Evolutionary conservation across 129 eudicot species (phyloP), one percentile per base, ranked within the genome.

Genomic region (Silybum marianum): DNA sequence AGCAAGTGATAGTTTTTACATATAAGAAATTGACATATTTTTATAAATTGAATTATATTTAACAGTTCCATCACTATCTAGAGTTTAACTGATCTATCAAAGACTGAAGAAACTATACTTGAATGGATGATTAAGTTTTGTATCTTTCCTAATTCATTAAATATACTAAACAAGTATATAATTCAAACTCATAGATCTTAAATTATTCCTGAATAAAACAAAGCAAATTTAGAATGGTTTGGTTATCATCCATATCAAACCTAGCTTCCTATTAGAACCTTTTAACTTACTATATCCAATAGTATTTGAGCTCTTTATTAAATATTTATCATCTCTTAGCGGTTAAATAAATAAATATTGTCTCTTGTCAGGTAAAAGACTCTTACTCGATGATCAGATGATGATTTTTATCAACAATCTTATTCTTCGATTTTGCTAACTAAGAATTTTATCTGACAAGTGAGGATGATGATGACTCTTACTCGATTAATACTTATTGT

Each of bases 261-360:
- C 6, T 51, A 14, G 46, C 42, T 38, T 7, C 3, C 18, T 13
- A 12, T 1, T 34, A 8, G 38, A 77, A 36, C 16, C 38, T 24
- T 71, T 54, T 51, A 72, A 72, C n/a, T 51, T 72, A 72, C 38
- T 16, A 71, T 72, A 36, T 60, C 16, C 42, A 36, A 62, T 19
- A 21, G 19, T 16, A 30, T 3, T 10, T 48, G 21, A 4, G 62
- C 3, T 48, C 18, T 48, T 48, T 48, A 48, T 5, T 3, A 48
- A 48, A 48, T 14, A 3, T 0, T 48, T 12, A 48, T 48, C 6
- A 4, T 12, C 19, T 11, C 2, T 13, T 46, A 11, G 6, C 4
- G 22, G 63, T 54, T 54, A 3, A 54, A 54, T 54, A 18, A 48
- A 14, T 16, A 12, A 3, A 12, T 48, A 48, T 14, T 14, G n/a